Conservation (phyloP, 495 filamentous ascomycete species). For the Neurospora tetraspora region DNA sequence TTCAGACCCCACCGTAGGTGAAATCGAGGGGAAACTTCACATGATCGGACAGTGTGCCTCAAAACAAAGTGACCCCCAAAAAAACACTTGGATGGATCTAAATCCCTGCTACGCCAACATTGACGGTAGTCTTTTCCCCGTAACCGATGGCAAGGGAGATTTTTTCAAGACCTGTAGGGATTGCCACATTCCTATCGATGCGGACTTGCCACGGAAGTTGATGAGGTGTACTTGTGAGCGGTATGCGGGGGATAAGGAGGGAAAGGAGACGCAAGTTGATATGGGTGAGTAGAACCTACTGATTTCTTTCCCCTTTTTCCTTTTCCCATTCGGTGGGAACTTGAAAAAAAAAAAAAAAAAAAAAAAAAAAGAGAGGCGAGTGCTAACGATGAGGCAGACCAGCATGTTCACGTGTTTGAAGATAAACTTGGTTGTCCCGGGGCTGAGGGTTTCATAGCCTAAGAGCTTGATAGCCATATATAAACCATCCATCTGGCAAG, state of each 20-base stretch:
- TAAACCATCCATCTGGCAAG: neutral
- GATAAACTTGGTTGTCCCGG: neutral
- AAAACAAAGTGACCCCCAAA: neutral
- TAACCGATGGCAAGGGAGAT: neutral
- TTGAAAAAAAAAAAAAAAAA: neutral
- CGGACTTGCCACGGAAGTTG: neutral
- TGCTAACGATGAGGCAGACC: neutral
- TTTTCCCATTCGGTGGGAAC: neutral
- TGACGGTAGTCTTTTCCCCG: neutral
- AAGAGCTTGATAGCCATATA: neutral
- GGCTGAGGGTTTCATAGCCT: neutral
- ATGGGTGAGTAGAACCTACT: neutral
- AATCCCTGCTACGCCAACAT: neutral
- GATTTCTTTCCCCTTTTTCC: neutral
- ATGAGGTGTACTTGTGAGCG: neutral
- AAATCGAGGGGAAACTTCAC: neutral
- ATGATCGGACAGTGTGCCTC: neutral
- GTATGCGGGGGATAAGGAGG: neutral
- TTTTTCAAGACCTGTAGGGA: neutral
- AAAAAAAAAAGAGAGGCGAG: neutral
- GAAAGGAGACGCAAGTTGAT: neutral
- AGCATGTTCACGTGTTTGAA: neutral
- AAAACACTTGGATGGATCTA: neutral
- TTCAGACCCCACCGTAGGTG: neutral
- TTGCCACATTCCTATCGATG: neutral